Evolutionary conservation across 1,139 yeast genomes (phyloP), one percentile per base, ranked within the genome.

Genomic region (Pichia sp.): DNA sequence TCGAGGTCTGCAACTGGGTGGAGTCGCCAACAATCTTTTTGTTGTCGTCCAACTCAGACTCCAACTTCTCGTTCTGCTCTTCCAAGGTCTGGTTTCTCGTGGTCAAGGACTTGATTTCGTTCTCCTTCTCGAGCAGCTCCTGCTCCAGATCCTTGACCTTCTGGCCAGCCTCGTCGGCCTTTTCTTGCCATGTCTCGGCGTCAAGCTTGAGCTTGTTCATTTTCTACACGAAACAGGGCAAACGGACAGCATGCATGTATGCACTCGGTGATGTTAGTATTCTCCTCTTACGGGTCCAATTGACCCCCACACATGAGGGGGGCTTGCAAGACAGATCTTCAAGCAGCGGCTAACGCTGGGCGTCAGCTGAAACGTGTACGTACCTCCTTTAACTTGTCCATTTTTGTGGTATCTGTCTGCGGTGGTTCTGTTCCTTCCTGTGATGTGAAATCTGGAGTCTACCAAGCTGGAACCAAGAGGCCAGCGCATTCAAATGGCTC

Each of bases 181-280:
- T 89, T 73, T 90, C 97, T 78, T 92, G 97, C 88, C 98, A 95
- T 68, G 87, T 78, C 78, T 95, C 99, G 63, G 97, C 92, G 72
- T 93, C 99, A 68, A 88, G 79, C 76, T 92, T 92, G 74, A 93
- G 84, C 75, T 85, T 84, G 79, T 80, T 86, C 78, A 93, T 79
- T 84, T 93, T 92, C 95, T 87, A 19, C 23, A n/a, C n/a, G n/a
- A n/a, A n/a, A n/a, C n/a, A n/a, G n/a, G n/a, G n/a, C n/a, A n/a
- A n/a, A n/a, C n/a, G n/a, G n/a, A n/a, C n/a, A n/a, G n/a, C n/a
- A n/a, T n/a, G n/a, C n/a, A n/a, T n/a, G n/a, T n/a, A n/a, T n/a
- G n/a, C n/a, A n/a, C n/a, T n/a, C n/a, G n/a, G n/a, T n/a, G n/a
- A n/a, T n/a, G n/a, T n/a, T n/a, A n/a, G n/a, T n/a, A n/a, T n/a